A percentile compares a stretch with the other conserved stretches of the same genome.
phyloP scores from a whole-genome alignment of 2,329 filamentous ascomycete species.

The Sordariomycetes sp. region DNA sequence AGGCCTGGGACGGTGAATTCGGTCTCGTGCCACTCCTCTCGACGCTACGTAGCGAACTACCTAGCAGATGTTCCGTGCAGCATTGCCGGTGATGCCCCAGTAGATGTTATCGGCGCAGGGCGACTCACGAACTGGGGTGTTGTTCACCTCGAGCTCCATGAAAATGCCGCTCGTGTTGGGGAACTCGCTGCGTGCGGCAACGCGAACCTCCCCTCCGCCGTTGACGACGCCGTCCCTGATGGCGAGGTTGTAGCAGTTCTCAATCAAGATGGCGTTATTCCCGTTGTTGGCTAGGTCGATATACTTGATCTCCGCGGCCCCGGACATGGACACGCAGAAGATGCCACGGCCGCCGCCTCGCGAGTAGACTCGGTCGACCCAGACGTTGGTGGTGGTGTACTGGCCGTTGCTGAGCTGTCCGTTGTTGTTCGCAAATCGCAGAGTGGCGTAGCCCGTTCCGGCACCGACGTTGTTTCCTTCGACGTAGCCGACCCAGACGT shows the following conservation, averaged over 20 bases:
- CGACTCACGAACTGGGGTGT: constrained; percentile 1
- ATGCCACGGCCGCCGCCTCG: constrained; percentile 4
- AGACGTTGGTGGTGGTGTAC: constrained; percentile 4
- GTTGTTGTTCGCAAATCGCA: constrained; percentile 5
- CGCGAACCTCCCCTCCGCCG: constrained; percentile 3
- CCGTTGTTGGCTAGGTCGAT: constrained; percentile 5
- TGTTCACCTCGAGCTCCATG: constrained; percentile 3
- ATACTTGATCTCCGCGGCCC: constrained; percentile 1
- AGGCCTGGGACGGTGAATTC: too few relatives aligned
- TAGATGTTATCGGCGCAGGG: constrained; percentile 4
- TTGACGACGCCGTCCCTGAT: constrained; percentile 2
- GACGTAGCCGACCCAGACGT: constrained; percentile 4
- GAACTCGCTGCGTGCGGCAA: constrained; percentile 5
- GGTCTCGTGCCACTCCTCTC: too few relatives aligned
- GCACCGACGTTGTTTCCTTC: constrained; percentile 4
- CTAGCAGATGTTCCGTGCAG: constrained; percentile 1
- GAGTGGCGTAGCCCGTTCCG: constrained; percentile 4
- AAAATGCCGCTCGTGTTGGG: constrained; percentile 4
- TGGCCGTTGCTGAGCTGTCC: constrained; percentile 1
- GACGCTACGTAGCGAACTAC: too few relatives aligned
- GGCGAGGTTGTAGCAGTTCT: constrained; percentile 5
- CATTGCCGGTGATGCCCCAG: constrained; percentile 3
- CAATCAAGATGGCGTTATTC: constrained; percentile 5
- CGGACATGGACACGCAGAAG: constrained; percentile 5
- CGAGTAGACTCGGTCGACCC: constrained; percentile 2